Evolutionary conservation across 2,329 filamentous ascomycete species (phyloP).

Genomic region (Xylaria sp.): DNA sequence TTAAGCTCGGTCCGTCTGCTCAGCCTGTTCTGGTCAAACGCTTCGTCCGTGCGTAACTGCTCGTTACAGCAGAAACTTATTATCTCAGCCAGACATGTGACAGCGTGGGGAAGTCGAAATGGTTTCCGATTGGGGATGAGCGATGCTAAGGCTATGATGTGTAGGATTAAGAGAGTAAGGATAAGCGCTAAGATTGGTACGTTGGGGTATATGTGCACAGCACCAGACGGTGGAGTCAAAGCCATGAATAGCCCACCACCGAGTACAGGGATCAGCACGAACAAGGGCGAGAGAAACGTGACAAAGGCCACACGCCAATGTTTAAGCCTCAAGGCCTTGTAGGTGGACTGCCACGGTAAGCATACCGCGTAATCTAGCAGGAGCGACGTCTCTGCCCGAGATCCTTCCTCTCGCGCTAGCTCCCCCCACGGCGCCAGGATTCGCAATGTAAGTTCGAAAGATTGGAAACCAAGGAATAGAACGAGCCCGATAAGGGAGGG

Average conservation of each 20-base stretch:
- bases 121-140: conserved; percentile 70
- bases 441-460: conserved; percentile 73
- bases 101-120: conserved; percentile 77
- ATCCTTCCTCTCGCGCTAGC: conserved; percentile 67
- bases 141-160: conserved; percentile 70
- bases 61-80: conserved; percentile 81
- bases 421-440: conserved; percentile 76
- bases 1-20: conserved; percentile 74
- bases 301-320: conserved; percentile 74
- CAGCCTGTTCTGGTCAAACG: conserved; percentile 72
- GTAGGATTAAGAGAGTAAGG: conserved; percentile 78
- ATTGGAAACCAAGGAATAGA: conserved; percentile 74
- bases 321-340: conserved; percentile 67
- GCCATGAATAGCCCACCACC: conserved; percentile 80
- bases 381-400: conserved; percentile 70
- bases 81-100: conserved; percentile 78
- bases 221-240: conserved; percentile 65
- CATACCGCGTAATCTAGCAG: conserved; percentile 77
- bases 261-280: conserved; percentile 73
- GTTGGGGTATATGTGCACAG: conserved; percentile 76
- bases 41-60: conserved; percentile 76
- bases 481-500: conserved; percentile 75
- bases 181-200: conserved; percentile 78
- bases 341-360: conserved; percentile 68
- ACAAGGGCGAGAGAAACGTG: conserved; percentile 68